Evolutionary conservation across 768 basidiomycete genomes (phyloP).

Genomic region (Goffeauzyma gilvescens): DNA sequence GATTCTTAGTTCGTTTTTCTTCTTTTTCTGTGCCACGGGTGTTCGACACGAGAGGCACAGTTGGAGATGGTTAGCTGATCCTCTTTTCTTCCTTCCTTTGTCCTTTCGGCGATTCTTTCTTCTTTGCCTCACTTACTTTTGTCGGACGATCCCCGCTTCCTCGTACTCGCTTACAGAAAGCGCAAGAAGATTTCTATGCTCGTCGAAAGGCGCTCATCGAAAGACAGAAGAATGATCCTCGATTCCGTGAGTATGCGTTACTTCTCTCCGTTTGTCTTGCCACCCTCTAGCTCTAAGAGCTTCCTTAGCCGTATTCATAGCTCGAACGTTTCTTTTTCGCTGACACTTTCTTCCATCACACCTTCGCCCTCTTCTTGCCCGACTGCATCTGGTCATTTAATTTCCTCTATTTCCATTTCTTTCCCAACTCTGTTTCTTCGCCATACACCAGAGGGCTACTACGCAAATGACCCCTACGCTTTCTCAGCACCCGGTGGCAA

Average conservation of each 20-base stretch:
- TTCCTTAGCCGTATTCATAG: neutral
- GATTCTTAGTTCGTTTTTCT: neutral
- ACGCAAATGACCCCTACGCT: constrained; percentile 4
- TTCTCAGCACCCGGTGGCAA: constrained; percentile 3
- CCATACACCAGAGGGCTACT: neutral
- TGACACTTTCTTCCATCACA: neutral
- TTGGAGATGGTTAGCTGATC: neutral
- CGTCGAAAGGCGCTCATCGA: constrained; percentile 8
- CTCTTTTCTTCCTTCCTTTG: neutral
- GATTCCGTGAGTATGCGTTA: neutral
- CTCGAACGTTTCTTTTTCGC: neutral
- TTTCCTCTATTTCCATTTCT: neutral
- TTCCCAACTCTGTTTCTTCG: neutral
- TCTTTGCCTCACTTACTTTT: neutral
- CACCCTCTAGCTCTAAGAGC: no score
- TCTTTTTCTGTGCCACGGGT: neutral
- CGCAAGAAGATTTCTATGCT: constrained; percentile 1
- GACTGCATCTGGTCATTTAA: neutral
- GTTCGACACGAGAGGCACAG: no score
- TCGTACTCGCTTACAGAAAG: constrained; percentile 5
- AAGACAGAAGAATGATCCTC: constrained; percentile 6
- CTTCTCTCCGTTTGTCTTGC: no score
- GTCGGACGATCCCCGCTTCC: no score
- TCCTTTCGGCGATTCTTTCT: neutral
- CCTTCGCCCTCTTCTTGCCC: neutral